Conservation (phyloP, 108 stramenopile species). For the Schizochytrium sp. region DNA sequence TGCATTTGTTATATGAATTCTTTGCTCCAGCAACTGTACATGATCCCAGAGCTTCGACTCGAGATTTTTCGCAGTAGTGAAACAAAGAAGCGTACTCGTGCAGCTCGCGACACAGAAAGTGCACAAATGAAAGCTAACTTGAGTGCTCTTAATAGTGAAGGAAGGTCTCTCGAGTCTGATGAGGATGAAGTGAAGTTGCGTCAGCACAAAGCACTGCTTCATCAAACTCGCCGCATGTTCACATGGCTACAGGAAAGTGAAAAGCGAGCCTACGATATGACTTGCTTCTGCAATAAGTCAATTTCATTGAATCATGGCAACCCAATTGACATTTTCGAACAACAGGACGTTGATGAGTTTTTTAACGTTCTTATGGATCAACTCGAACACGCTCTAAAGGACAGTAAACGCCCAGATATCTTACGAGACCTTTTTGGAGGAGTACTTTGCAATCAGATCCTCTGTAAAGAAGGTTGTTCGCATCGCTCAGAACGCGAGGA, state of each 20-base stretch:
- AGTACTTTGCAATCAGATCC: slow-evolving; percentile 69
- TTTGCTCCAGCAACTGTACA: slow-evolving; percentile 75
- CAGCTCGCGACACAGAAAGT: not conserved
- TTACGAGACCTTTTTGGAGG: slow-evolving; percentile 71
- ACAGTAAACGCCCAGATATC: slow-evolving; percentile 59
- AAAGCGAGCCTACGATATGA: slow-evolving; percentile 50
- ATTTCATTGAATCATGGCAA: slow-evolving; percentile 71
- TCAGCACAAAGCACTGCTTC: not conserved
- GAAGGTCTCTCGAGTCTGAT: not conserved
- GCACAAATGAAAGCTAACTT: not conserved
- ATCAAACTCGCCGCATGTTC: slow-evolving; percentile 64
- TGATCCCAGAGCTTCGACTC: slow-evolving; percentile 60
- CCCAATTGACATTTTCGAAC: slow-evolving; percentile 71
- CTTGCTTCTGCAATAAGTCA: slow-evolving; percentile 55
- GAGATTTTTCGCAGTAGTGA: slow-evolving; percentile 26
- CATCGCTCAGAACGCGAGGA: slow-evolving; percentile 71
- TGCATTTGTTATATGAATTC: slow-evolving; percentile 83
- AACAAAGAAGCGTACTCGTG: not conserved
- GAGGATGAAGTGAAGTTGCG: not conserved
- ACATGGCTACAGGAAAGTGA: slow-evolving; percentile 57
- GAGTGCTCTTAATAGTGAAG: not conserved
- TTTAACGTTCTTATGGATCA: slow-evolving; percentile 70
- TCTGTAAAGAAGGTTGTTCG: slow-evolving; percentile 66
- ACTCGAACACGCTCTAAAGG: slow-evolving; percentile 58
- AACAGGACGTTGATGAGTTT: slow-evolving; percentile 80